Base-by-base conservation (phyloP, 1,139 yeast genomes). In the Arxiozyma slooffiae region DNA sequence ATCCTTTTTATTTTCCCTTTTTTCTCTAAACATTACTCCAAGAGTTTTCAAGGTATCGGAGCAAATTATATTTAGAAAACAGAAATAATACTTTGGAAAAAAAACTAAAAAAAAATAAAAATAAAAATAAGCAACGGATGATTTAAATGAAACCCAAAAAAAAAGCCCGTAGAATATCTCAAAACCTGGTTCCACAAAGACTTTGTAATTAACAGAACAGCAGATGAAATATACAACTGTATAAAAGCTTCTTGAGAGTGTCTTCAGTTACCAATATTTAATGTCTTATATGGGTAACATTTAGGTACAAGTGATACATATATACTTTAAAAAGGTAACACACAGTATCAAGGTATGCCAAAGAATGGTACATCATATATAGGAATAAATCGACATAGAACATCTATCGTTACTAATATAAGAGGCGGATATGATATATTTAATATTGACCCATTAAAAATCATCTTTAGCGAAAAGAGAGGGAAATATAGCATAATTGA, bases 401-500 rank as follows among this genome's bases (percentile, higher is more conserved):
- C 44, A 41, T 41, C 37, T 21, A 26, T 41, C 18, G 34, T 41
- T 5, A 41, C 44, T 3, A 41, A 18, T 11, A 17, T 41, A 17
- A 34, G 16, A 18, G 44, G 38, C 4, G 92, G 95, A 16, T 87
- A 85, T 68, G 80, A 80, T 59, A 84, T 92, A 49, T 89, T 81
- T 74, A 85, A 85, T 64, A 86, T 96, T 67, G 85, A 82, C 53
- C 96, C 97, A 2, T 86, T 89, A 63, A 94, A 92, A 16, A 81
- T 80, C 59, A 85, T 92, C 60, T 86, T 79, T 61, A 77, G 75
- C 23, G 73, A 76, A 53, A 61, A 71, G 53, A 67, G 64, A 51
- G 85, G 82, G 46, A 79, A 85, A 1, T 76, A 80, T 17, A 82
- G 83, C 1, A 76, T 87, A 14, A 83, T 88, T 38, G 96, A 89